phyloP scores from a whole-genome alignment of 2,329 filamentous ascomycete species.

The Acephala macrosclerotiorum region DNA sequence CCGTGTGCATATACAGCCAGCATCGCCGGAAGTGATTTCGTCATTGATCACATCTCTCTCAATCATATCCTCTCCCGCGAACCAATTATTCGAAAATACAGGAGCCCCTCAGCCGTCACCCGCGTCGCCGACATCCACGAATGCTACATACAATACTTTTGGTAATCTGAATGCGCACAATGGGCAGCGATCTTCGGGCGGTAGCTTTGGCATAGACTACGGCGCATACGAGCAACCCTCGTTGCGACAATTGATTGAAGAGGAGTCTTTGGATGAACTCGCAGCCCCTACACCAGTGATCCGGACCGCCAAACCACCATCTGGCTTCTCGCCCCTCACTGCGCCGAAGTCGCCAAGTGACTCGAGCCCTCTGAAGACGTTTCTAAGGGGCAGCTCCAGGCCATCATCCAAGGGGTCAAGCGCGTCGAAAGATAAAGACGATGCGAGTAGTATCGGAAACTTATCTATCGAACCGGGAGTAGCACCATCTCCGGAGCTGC shows the following conservation, averaged over 20 bases:
- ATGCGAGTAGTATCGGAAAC: constrained; percentile 68
- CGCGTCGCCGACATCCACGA: constrained; percentile 49
- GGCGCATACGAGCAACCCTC: constrained; percentile 65
- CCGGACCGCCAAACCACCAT: constrained; percentile 82
- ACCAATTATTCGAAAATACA: constrained; percentile 70
- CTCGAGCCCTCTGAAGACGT: constrained; percentile 61
- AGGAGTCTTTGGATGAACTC: constrained; percentile 63
- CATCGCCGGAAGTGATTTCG: constrained; percentile 72
- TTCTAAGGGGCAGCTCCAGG: constrained; percentile 62
- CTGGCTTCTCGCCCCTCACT: constrained; percentile 76
- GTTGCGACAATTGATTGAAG: constrained; percentile 55
- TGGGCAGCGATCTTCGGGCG: constrained; percentile 37
- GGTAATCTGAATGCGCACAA: constrained; percentile 31
- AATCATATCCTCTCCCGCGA: constrained; percentile 72
- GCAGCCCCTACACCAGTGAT: constrained; percentile 74
- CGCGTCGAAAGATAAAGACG: constrained; percentile 60
- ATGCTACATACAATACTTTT: constrained; percentile 34
- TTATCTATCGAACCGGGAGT: constrained; percentile 66
- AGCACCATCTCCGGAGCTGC: constrained; percentile 56
- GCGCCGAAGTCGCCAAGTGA: constrained; percentile 60
- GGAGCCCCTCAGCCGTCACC: constrained; percentile 38
- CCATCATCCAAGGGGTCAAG: constrained; percentile 66
- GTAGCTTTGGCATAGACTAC: constrained; percentile 76
- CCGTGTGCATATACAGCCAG: constrained; percentile 43
- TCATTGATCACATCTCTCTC: constrained; percentile 74